Base-by-base conservation (phyloP, 352 stramenopile genomes). In the Globisporangium takayamanum region DNA sequence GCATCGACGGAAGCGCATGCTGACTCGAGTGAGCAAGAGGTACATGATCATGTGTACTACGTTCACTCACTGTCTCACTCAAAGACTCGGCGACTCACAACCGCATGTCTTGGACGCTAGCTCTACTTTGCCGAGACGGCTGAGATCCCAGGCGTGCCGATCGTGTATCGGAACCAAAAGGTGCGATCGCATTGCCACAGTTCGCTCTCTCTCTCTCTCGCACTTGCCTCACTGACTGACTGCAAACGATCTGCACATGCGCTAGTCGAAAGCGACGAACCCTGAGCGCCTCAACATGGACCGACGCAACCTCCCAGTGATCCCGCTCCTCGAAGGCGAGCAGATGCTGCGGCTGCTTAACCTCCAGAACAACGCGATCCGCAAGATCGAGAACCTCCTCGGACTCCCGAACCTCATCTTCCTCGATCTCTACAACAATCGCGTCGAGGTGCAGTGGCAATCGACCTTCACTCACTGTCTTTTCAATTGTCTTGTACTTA, bases 401-500 rank as follows among this genome's bases (percentile, higher is more conserved):
- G 79, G 84, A 18, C 67, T 97, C 5, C 80, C 84, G 0, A 97
- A 96, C 59, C 66, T 97, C 46, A 97, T 97, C 37, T 97, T 97
- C 48, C 64, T 97, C 0, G 89, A 97, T 45, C 69, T 97, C 15
- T 97, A 97, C 73, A 96, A 97, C 66, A 97, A 97, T 64, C 69
- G 83, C 11, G 88, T 97, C 25, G 83, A 92, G 67, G 76, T 88
- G 71, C 45, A 26, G n/a, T 28, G 16, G n/a, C 3, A 7, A 33
- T 8, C 2, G 20, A 50, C 5, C 10, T 10, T 26, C 1, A 1
- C 39, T 54, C 14, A 4, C 18, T 56, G 15, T 62, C 15, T 55
- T 14, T 37, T 12, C 33, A 14, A 39, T 1, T 39, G 33, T 39
- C 33, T 39, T 39, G 30, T 36, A 2, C 8, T 36, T 36, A 5